A percentile compares a stretch with the other conserved stretches of the same genome.
These are phyloP conservation scores for Leccinum aurantiacum DNA, from an alignment of 768 basidiomycete species.

Conservation along the genomic window DNA sequence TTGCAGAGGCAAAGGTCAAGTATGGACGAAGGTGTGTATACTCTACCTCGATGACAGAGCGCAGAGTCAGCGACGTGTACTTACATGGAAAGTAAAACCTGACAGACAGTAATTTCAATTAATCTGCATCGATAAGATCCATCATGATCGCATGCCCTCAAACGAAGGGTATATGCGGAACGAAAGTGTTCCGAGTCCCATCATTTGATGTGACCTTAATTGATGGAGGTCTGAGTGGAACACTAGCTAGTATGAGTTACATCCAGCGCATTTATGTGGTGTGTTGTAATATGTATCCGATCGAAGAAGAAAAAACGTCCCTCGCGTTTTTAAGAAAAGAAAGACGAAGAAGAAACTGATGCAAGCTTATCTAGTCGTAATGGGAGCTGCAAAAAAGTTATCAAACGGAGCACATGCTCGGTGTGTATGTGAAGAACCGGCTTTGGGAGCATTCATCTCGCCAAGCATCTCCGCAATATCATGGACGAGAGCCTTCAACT, in stretches of 20 bases:
- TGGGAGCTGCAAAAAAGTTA: conserved; percentile 40
- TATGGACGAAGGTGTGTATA: no score
- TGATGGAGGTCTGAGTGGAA: background rate
- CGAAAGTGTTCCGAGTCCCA: background rate
- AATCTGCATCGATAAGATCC: no score
- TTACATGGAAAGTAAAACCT: no score
- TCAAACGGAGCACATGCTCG: conserved; percentile 41
- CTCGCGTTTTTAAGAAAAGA: background rate
- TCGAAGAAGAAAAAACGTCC: background rate
- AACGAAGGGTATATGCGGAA: background rate
- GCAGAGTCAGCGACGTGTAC: no score
- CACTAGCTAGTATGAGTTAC: no score
- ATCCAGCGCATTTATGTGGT: no score
- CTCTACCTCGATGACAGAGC: no score
- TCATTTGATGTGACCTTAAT: background rate
- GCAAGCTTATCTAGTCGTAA: background rate
- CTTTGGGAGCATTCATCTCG: conserved; percentile 41
- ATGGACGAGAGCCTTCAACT: conserved; percentile 56
- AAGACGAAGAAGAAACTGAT: no score
- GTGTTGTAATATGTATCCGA: background rate
- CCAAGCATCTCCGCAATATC: conserved; percentile 49
- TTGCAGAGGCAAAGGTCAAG: no score
- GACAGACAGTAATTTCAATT: no score
- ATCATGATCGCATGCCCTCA: background rate
- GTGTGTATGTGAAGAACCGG: background rate